Base-by-base conservation (phyloP, 2,329 filamentous ascomycete species). In the Exophiala aquamarina region DNA sequence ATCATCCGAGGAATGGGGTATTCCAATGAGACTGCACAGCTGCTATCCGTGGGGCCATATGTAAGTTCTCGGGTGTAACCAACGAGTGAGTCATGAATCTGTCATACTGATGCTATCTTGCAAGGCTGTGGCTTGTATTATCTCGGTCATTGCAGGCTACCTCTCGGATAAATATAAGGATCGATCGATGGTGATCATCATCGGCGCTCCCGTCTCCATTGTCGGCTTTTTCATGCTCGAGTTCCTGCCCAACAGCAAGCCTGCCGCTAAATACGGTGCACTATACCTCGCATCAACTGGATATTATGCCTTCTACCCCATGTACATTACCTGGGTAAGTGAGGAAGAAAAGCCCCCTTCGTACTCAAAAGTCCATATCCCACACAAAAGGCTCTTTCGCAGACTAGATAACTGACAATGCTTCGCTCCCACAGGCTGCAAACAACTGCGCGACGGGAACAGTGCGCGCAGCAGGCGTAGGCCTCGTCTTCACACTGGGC, bases 41-140 rank as follows among this genome's bases (percentile, higher is more conserved):
- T 92, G 3, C 75, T 91, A 36, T 82, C 78, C 9, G 86, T 90
- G 0, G 86, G 86, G 0, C 86, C 87, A 0, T 92, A 92, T 58
- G 86, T 54, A 20, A 21, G 14, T 39, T n/a, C n/a, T n/a, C n/a
- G n/a, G n/a, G n/a, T n/a, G n/a, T n/a, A n/a, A n/a, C n/a, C n/a
- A n/a, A n/a, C n/a, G n/a, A n/a, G n/a, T n/a, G n/a, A n/a, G n/a
- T n/a, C n/a, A n/a, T n/a, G n/a, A n/a, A n/a, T n/a, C n/a, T n/a
- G n/a, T n/a, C n/a, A n/a, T n/a, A n/a, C 23, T 26, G 23, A 26
- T 26, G 6, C 23, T 26, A 26, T 26, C 23, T 26, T 26, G 6
- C 6, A 26, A 26, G 23, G 23, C 23, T 26, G 23, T 26, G 15
- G 36, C 36, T 10, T 26, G 20, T 15, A 13, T 41, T 8, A 14